phyloP scores from a whole-genome alignment of 2,329 filamentous ascomycete species.

The Aspergillus ochraceus region DNA sequence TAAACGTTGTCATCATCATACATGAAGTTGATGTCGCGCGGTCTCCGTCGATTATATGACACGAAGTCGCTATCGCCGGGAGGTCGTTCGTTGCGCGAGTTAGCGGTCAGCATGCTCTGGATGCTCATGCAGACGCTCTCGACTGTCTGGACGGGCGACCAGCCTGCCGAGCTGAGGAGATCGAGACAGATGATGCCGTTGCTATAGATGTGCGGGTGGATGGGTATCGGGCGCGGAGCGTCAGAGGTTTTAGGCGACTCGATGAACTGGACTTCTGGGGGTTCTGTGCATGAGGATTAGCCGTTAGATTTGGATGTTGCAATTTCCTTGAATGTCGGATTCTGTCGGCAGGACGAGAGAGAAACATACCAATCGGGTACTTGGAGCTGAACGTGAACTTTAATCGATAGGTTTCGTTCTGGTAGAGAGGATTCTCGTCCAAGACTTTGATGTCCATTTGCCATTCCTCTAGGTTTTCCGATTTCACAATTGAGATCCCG shows the following conservation, averaged over 20 bases:
- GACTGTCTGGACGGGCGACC: constrained; percentile 95
- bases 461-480: constrained; percentile 87
- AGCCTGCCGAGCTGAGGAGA: constrained; percentile 80
- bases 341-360: not conserved
- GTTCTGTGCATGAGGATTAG: constrained; percentile 60
- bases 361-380: constrained; percentile 82
- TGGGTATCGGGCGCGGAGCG: constrained; percentile 67
- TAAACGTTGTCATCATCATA: constrained; percentile 87
- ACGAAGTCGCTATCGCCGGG: constrained; percentile 91
- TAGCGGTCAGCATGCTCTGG: constrained; percentile 97
- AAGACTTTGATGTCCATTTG: constrained; percentile 87
- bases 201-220: constrained; percentile 96
- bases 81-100: constrained; percentile 85
- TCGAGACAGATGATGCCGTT: constrained; percentile 99
- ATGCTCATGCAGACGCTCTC: constrained; percentile 97
- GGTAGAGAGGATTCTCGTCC: constrained; percentile 86
- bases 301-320: not conserved
- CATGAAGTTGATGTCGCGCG: constrained; percentile 86
- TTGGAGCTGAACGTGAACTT: constrained; percentile 80
- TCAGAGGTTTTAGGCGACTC: constrained; percentile 49
- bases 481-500: constrained; percentile 75
- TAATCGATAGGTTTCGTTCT: constrained; percentile 74
- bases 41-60: constrained; percentile 71
- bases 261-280: constrained; percentile 90
- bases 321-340: not conserved